Evolutionary conservation across 768 basidiomycete species (phyloP).

Genomic region (Auricularia cornea): DNA sequence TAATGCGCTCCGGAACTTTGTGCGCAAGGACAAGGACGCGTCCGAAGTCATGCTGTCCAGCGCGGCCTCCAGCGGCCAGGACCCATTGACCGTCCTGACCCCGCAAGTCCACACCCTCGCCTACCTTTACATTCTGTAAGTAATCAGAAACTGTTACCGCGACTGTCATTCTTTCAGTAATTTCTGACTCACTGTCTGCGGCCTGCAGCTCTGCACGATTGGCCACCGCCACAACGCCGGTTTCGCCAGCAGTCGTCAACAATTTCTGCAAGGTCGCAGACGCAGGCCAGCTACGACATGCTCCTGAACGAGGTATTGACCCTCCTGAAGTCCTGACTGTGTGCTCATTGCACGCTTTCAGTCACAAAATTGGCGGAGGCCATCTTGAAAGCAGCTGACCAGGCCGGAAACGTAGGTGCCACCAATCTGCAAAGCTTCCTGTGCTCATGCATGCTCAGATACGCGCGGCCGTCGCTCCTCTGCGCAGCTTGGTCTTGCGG

Average conservation of each 20-base stretch:
- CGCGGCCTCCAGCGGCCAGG: constrained; percentile 48
- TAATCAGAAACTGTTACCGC: constrained; percentile 6
- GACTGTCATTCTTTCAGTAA: neutral
- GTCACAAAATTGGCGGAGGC: constrained; percentile 61
- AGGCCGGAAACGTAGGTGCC: constrained; percentile 41
- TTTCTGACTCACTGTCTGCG: neutral
- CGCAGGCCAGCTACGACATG: constrained; percentile 54
- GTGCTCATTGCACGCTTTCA: constrained; percentile 18
- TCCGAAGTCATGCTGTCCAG: constrained; percentile 50
- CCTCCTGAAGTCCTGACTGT: neutral
- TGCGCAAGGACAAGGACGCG: constrained; percentile 36
- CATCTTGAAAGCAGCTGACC: constrained; percentile 43
- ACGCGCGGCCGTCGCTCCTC: constrained; percentile 44
- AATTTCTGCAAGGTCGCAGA: constrained; percentile 57
- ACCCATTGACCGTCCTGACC: constrained; percentile 57
- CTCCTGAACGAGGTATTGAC: constrained; percentile 56
- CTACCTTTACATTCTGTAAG: constrained; percentile 66
- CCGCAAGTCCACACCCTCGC: constrained; percentile 51
- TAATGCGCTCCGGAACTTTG: constrained; percentile 11
- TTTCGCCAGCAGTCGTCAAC: constrained; percentile 35
- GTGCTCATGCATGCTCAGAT: constrained; percentile 21
- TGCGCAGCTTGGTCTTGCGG: constrained; percentile 51
- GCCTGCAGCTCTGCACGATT: constrained; percentile 51
- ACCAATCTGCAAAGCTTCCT: neutral
- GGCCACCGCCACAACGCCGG: constrained; percentile 28